Base-by-base conservation (phyloP, 805 yeast species). In the Sugiyamaella valdiviana region DNA sequence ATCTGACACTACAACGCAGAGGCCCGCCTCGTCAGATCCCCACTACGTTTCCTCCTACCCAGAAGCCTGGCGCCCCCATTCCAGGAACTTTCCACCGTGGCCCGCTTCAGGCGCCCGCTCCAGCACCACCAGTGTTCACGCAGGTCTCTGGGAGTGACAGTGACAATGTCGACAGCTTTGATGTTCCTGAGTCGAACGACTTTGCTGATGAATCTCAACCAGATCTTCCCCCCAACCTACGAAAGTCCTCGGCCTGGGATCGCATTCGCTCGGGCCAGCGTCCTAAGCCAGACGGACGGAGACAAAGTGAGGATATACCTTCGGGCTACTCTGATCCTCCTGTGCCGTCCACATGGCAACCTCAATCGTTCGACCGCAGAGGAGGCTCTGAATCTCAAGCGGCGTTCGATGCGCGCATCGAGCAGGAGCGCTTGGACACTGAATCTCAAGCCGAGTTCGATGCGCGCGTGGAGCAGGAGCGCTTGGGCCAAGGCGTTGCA, bases 321-420 rank as follows among this genome's bases (percentile, higher is more conserved):
- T n/a, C n/a, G n/a, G n/a, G n/a, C n/a, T n/a, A n/a, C n/a, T n/a
- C n/a, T n/a, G n/a, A n/a, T n/a, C n/a, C n/a, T n/a, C n/a, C n/a
- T n/a, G n/a, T n/a, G n/a, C n/a, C n/a, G n/a, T n/a, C n/a, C n/a
- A n/a, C n/a, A n/a, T n/a, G n/a, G n/a, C n/a, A n/a, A n/a, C n/a
- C n/a, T n/a, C n/a, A n/a, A n/a, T n/a, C n/a, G n/a, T n/a, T n/a
- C n/a, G n/a, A n/a, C n/a, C n/a, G n/a, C n/a, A n/a, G n/a, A n/a
- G n/a, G n/a, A n/a, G n/a, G n/a, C n/a, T n/a, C n/a, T n/a, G n/a
- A n/a, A n/a, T n/a, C n/a, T n/a, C 37, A 39, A 20, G 35, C 39
- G 16, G 53, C 52, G 46, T 57, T 57, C 47, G 61, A 57, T 35
- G 37, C 36, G 7, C 59, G 55, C 43, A 38, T 57, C 36, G 60